Base-by-base conservation (phyloP, 106 monocot genomes). In the Platanthera zijinensis region DNA sequence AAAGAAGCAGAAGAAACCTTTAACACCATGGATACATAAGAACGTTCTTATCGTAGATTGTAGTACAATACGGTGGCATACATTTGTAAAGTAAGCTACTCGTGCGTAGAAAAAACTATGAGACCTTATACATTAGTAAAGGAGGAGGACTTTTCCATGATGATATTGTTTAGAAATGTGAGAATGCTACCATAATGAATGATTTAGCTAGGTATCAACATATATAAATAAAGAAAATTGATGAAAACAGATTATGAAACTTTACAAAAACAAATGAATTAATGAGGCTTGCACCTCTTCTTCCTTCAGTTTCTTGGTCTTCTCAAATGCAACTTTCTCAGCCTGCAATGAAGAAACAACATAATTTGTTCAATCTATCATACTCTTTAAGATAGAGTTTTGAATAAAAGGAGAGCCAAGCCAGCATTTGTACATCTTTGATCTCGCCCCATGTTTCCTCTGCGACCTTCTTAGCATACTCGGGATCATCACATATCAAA, bases 381-480 rank as follows among this genome's bases (percentile, higher is more conserved):
- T 7, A 73, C 8, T 18, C 50, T 49, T 45, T 14, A 1, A 57
- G 63, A 19, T 67, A 48, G 17, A 61, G 1, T 47, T 10, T 28
- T 17, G 10, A 46, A 8, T 39, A 8, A 32, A 59, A 51, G 50
- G 12, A 51, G 76, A 45, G 47, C 54, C 30, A 74, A 50, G 5
- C 2, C 39, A 39, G 3, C 39, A 39, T 39, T 32, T 74, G 15
- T 83, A 95, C 95, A 84, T 95, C 90, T 77, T 95, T 95, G 1
- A 76, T 84, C 75, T 90, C 90, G 63, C 88, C 88, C 92, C 88
- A 95, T 77, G 95, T 95, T 50, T 92, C 92, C 39, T 92, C 92
- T 30, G 88, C 92, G 52, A 90, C 59, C 63, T 90, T 86, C 68
- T 86, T 78, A 5, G 95, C 95, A 80, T 92, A 88, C 56, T 90